Conservation (phyloP, 371 early-diverging fungal genomes). For the Haplosporangium sp. region DNA sequence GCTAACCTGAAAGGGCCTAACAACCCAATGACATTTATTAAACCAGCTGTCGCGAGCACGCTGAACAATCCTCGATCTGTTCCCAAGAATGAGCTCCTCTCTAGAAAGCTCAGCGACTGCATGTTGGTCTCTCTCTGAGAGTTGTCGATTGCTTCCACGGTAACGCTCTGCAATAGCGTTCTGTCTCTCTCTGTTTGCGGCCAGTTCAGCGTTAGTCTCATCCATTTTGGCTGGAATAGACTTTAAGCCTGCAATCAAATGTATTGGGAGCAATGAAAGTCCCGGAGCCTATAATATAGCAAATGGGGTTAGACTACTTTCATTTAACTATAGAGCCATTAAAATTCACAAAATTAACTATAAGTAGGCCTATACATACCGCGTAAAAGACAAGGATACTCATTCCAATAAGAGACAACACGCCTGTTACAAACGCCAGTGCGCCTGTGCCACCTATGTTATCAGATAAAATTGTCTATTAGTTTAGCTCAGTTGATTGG, state of each 20-base stretch:
- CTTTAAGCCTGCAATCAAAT: slow-evolving; percentile 44
- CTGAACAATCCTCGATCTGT: slow-evolving; percentile 36
- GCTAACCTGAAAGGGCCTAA: slow-evolving; percentile 44
- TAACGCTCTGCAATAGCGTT: slow-evolving; percentile 52
- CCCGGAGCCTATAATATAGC: slow-evolving; percentile 37
- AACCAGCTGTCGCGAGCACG: slow-evolving; percentile 43
- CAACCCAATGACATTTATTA: slow-evolving; percentile 30
- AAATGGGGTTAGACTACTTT: background rate
- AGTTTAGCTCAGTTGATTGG: background rate
- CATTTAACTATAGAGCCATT: no score
- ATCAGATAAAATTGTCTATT: background rate
- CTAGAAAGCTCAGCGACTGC: slow-evolving; percentile 30
- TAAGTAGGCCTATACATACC: slow-evolving; percentile 16
- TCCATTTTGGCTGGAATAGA: slow-evolving; percentile 34
- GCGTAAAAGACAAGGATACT: slow-evolving; percentile 49
- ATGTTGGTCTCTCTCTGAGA: slow-evolving; percentile 45
- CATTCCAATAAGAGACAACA: slow-evolving; percentile 44
- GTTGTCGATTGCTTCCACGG: slow-evolving; percentile 16
- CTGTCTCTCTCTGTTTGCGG: slow-evolving; percentile 41
- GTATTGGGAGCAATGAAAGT: slow-evolving; percentile 41
- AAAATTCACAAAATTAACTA: background rate
- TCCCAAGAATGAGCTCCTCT: slow-evolving; percentile 46
- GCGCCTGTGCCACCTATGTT: slow-evolving; percentile 45
- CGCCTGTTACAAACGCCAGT: slow-evolving; percentile 45
- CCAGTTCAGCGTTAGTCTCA: slow-evolving; percentile 37